Base-by-base conservation (phyloP, 352 stramenopile species). In the Nothophytophthora sp. region DNA sequence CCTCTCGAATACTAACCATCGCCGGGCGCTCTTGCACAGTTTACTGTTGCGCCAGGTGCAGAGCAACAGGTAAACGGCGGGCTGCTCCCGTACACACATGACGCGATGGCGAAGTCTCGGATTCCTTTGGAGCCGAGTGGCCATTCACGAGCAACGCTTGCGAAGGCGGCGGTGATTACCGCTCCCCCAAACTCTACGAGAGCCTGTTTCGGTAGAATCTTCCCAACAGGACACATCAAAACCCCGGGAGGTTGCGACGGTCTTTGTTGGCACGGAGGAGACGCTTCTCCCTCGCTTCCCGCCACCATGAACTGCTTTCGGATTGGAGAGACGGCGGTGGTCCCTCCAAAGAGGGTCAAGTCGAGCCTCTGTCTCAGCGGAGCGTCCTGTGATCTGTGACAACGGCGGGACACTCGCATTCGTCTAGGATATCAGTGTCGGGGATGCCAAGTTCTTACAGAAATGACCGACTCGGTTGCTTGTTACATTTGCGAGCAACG, bases 1-100 rank as follows among this genome's bases (percentile, higher is more conserved):
- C 51, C 57, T 37, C 19, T 12, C 38, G 57, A 51, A 61, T 66
- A 38, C 50, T 66, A 66, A 56, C 57, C 57, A 66, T 43, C 37
- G 27, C 56, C 42, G 55, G 56, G 47, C 4, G 19, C 25, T 7
- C 12, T 9, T 15, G 15, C 11, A 13, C 6, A 39, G n/a, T 13
- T 28, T 56, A 52, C 20, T 34, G 50, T 61, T 61, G 56, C 42
- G 42, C 12, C 24, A 60, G 30, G 50, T 44, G 50, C 50, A 65
- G 58, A 60, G 54, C 49, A 55, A 44, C 42, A 65, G 50, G 38
- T 55, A 50, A 65, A 60, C 43, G 48, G 43, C 19, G 55, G 20
- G 43, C 52, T 35, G 55, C 60, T 35, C 30, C 23, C 33, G 24
- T 12, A 35, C 45, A 41, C 35, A 24, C 45, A 25, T 43, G 27